Conservation (phyloP, 129 eudicot genomes). For the Gnaphalium uliginosum region DNA sequence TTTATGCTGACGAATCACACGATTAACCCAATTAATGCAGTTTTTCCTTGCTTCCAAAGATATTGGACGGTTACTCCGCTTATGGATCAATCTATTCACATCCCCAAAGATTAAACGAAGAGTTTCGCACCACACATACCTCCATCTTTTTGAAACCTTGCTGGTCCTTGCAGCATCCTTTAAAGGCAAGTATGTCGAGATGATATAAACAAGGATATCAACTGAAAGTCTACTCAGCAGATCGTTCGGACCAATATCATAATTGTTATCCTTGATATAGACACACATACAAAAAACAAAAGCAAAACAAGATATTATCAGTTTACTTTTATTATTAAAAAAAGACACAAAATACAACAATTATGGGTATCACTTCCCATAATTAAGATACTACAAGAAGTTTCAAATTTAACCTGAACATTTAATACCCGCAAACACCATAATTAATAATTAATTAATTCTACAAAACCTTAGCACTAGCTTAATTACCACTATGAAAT, state of each 20-base stretch:
- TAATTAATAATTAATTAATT: background rate
- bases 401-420: background rate
- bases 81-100: background rate
- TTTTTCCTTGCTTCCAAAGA: background rate
- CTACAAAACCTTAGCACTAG: background rate
- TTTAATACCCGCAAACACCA: background rate
- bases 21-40: slow-evolving; percentile 43
- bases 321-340: background rate
- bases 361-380: background rate
- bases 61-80: background rate
- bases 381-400: background rate
- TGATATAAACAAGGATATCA: background rate
- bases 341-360: background rate
- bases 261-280: background rate
- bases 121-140: background rate
- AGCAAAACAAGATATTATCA: background rate
- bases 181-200: background rate
- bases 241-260: background rate
- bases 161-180: background rate
- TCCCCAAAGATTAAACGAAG: background rate
- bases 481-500: no score
- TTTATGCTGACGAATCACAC: slow-evolving; percentile 23
- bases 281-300: background rate
- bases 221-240: background rate
- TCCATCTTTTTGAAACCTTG: background rate